A percentile compares a stretch with the other conserved stretches of the same genome.
Conservation (phyloP, 345 rosid species). For the Lepidium africanum region DNA sequence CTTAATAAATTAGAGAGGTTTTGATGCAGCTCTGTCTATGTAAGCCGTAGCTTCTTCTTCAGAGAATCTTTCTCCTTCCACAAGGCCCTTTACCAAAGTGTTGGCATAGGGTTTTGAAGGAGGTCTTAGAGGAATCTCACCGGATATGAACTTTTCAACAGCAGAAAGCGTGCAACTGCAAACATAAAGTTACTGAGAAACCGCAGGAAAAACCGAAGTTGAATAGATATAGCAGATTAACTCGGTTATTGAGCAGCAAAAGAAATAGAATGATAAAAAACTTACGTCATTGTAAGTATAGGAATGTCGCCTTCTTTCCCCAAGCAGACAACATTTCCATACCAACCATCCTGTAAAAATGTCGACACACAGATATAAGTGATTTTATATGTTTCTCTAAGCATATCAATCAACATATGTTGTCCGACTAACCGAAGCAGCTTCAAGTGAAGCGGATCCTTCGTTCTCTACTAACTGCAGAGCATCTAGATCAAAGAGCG, state of each 20-base stretch:
- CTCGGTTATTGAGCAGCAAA: neutral
- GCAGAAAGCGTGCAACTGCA: conserved; percentile 47
- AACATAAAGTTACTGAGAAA: neutral
- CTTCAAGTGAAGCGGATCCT: conserved; percentile 45
- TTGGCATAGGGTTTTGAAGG: conserved; percentile 49
- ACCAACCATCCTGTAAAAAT: conserved; percentile 61
- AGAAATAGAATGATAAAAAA: neutral
- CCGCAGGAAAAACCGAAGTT: neutral
- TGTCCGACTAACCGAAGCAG: conserved; percentile 20
- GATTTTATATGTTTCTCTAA: neutral
- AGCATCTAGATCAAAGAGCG: conserved; percentile 47
- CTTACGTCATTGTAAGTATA: conserved; percentile 79
- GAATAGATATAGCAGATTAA: neutral
- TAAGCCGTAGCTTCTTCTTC: conserved; percentile 57
- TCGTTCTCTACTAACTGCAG: conserved; percentile 32
- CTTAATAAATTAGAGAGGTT: conserved; percentile 34
- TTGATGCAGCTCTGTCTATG: conserved; percentile 47
- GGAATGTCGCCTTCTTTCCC: conserved; percentile 59
- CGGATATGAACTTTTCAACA: conserved; percentile 39
- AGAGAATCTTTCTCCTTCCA: conserved; percentile 62
- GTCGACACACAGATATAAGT: neutral
- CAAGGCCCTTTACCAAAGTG: conserved; percentile 53
- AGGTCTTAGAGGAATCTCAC: conserved; percentile 39
- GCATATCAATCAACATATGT: neutral
- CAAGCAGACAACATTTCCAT: conserved; percentile 59